Conservation (phyloP, 2,329 filamentous ascomycete species). For the Colletotrichum sp. region DNA sequence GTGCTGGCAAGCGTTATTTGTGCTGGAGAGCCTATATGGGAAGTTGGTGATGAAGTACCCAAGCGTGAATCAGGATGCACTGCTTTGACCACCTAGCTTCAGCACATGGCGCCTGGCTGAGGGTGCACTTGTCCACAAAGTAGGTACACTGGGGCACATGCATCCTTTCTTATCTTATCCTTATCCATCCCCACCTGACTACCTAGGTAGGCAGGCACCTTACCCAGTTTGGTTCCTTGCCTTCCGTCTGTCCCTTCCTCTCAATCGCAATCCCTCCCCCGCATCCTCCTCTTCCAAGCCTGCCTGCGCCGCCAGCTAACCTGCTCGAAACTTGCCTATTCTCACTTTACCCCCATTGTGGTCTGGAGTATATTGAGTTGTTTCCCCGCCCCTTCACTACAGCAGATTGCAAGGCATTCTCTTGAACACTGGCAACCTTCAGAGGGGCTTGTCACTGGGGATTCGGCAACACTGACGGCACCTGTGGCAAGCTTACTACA, state of each 20-base stretch:
- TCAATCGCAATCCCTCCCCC: background rate
- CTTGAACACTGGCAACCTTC: background rate
- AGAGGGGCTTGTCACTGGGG: background rate
- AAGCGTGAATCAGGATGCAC: background rate
- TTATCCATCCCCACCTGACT: background rate
- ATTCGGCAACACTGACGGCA: background rate
- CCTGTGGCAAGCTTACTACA: background rate
- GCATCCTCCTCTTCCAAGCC: background rate
- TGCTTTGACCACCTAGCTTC: background rate
- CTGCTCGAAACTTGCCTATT: background rate
- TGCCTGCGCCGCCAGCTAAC: background rate
- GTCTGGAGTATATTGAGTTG: background rate
- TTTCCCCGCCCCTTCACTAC: background rate
- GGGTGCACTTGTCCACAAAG: background rate
- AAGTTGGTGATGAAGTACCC: background rate
- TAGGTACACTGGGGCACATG: background rate
- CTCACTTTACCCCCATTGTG: background rate
- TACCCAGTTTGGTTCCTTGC: background rate
- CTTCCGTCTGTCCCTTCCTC: background rate
- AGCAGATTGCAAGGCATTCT: background rate
- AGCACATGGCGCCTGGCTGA: background rate
- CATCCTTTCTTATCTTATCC: background rate
- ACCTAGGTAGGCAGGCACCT: background rate
- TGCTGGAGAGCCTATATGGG: background rate
- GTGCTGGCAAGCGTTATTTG: background rate